Conservation (phyloP, 179 eudicot genomes). For the Vitellaria paradoxa region DNA sequence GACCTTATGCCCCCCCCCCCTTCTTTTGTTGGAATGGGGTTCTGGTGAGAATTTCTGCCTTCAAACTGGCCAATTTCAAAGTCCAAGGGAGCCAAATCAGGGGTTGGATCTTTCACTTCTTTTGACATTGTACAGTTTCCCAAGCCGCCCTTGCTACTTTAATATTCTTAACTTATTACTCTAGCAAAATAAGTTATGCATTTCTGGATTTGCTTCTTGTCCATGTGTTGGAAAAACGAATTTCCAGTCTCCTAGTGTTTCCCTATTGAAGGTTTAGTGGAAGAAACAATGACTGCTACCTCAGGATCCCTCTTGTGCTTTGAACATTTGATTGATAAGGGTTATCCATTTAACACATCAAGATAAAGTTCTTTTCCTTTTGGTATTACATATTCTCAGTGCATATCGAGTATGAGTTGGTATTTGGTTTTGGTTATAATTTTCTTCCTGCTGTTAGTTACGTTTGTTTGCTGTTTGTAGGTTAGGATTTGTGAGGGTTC, state of each 20-base stretch:
- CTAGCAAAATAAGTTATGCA: not conserved
- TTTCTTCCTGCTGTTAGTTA: slow-evolving; percentile 1
- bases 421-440: slow-evolving; percentile 7
- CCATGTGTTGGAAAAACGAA: not conserved
- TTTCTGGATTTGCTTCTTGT: slow-evolving; percentile 10
- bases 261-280: not conserved
- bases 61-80: not conserved
- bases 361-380: not conserved
- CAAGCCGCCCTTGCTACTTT: not conserved
- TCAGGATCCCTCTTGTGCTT: not conserved
- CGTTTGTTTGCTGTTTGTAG: slow-evolving; percentile 35
- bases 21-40: not conserved
- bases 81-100: not conserved
- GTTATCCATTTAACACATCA: not conserved
- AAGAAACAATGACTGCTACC: not conserved
- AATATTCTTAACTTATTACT: not conserved
- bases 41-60: not conserved
- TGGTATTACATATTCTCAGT: not conserved
- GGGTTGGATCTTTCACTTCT: slow-evolving; percentile 5
- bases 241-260: not conserved
- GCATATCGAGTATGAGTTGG: not conserved
- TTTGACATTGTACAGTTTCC: not conserved
- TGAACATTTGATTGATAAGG: not conserved
- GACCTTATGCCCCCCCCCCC: too few species aligned
- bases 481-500: slow-evolving; percentile 60